A percentile compares a stretch with the other conserved stretches of the same genome.
These are phyloP conservation scores for Cystobasidium ongulense DNA, from an alignment of 768 basidiomycete species.

Conservation along the genomic window DNA sequence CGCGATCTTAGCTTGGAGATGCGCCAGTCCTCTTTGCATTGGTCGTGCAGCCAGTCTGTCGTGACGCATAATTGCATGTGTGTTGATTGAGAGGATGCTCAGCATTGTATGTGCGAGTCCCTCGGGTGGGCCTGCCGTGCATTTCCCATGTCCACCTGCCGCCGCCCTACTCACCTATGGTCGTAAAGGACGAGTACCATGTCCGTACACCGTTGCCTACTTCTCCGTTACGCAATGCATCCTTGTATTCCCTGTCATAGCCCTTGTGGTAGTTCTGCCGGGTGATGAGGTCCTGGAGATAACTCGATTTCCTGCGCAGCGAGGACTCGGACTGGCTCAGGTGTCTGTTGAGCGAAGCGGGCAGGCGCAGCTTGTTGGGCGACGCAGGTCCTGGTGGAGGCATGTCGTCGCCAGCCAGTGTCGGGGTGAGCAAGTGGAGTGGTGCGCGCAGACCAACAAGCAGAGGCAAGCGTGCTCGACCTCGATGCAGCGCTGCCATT, in stretches of 20 bases:
- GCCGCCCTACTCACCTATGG: slow-evolving; percentile 22
- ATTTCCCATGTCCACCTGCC: not conserved
- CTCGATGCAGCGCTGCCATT: too few relatives aligned
- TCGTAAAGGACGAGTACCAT: slow-evolving; percentile 45
- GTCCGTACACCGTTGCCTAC: slow-evolving; percentile 42
- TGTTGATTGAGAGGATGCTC: not conserved
- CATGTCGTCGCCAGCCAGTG: not conserved
- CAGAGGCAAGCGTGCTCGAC: too few relatives aligned
- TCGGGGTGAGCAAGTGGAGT: too few relatives aligned
- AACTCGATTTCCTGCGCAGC: not conserved
- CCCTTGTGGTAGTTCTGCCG: not conserved
- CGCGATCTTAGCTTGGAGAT: slow-evolving; percentile 28
- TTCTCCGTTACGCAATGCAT: slow-evolving; percentile 29
- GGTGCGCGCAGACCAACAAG: too few relatives aligned
- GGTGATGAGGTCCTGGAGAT: slow-evolving; percentile 1
- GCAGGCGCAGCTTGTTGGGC: not conserved
- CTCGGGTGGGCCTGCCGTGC: not conserved
- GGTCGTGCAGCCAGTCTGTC: slow-evolving; percentile 89
- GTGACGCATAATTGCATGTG: slow-evolving; percentile 30
- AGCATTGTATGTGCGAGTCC: not conserved
- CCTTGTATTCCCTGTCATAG: slow-evolving; percentile 29
- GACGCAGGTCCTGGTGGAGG: not conserved
- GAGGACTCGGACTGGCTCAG: not conserved
- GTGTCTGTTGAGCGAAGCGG: not conserved
- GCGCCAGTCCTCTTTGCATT: slow-evolving; percentile 47